phyloP scores from a whole-genome alignment of 257 asterid genomes.

The Solanum paucissectum region DNA sequence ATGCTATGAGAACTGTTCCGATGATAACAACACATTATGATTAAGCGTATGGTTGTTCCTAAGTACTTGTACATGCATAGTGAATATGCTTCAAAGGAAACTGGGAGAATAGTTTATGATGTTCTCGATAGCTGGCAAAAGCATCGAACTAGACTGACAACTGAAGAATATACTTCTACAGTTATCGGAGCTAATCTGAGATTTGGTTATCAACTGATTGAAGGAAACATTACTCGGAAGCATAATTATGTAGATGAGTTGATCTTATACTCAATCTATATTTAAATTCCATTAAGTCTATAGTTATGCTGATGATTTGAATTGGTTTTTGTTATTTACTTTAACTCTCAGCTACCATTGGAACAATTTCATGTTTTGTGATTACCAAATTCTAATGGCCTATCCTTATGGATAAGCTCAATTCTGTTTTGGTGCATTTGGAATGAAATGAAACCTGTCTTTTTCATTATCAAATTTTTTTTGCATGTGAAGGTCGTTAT shows the following conservation, averaged over 20 bases:
- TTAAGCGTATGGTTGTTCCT: neutral
- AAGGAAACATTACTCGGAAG: neutral
- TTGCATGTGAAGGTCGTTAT: neutral
- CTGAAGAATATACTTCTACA: neutral
- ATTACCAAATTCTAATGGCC: neutral
- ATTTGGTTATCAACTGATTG: neutral
- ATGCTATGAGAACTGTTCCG: neutral
- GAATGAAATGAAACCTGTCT: neutral
- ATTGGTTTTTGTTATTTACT: neutral
- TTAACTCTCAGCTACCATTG: neutral
- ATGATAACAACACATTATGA: neutral
- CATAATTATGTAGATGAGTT: neutral
- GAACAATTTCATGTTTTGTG: neutral
- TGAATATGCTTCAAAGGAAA: neutral
- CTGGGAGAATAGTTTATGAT: neutral
- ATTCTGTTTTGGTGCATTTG: neutral
- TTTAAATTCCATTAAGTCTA: neutral
- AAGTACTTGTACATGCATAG: neutral
- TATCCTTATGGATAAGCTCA: neutral
- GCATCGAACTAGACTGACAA: neutral
- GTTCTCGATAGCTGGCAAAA: neutral
- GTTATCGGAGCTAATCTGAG: neutral
- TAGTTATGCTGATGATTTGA: neutral
- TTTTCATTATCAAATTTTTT: neutral
- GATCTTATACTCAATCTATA: neutral